Conservation (phyloP, 306 rosid genomes). For the Begonia fuchsioides region DNA sequence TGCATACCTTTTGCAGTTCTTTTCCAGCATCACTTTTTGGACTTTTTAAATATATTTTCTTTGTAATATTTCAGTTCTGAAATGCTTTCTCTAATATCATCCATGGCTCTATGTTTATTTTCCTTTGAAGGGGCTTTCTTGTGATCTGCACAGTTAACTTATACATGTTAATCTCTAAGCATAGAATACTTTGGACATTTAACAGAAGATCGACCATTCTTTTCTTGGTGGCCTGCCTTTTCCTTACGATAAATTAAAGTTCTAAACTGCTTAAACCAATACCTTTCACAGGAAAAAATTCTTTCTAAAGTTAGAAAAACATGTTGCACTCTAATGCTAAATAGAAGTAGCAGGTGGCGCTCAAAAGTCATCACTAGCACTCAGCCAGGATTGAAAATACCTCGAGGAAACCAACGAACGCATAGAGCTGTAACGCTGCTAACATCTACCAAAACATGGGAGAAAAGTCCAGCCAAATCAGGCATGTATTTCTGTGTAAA, state of each 20-base stretch:
- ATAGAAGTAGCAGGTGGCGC: too few relatives aligned
- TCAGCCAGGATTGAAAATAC: slow-evolving; percentile 16
- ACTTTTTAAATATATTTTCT: slow-evolving; percentile 57
- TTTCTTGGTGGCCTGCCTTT: too few relatives aligned
- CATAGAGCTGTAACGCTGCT: slow-evolving; percentile 81
- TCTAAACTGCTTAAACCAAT: too few relatives aligned
- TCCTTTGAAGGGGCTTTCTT: slow-evolving; percentile 54
- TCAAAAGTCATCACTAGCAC: too few relatives aligned
- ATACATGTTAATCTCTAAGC: too few relatives aligned
- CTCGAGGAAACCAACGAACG: slow-evolving; percentile 83
- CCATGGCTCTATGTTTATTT: slow-evolving; percentile 86
- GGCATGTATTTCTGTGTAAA: slow-evolving; percentile 93
- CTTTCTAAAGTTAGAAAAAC: too few relatives aligned
- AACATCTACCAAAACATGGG: slow-evolving; percentile 92
- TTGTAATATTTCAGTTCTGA: slow-evolving; percentile 64
- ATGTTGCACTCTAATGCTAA: too few relatives aligned
- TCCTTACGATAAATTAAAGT: too few relatives aligned
- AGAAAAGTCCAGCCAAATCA: slow-evolving; percentile 71
- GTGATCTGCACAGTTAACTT: slow-evolving; percentile 30
- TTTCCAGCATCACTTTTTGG: slow-evolving; percentile 33
- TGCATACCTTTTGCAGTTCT: too few relatives aligned
- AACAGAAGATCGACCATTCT: too few relatives aligned
- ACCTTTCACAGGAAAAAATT: too few relatives aligned
- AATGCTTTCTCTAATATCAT: slow-evolving; percentile 87
- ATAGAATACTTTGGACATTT: too few relatives aligned